phyloP scores from a whole-genome alignment of 2,329 filamentous ascomycete genomes.

The Arthroderma sp. region DNA sequence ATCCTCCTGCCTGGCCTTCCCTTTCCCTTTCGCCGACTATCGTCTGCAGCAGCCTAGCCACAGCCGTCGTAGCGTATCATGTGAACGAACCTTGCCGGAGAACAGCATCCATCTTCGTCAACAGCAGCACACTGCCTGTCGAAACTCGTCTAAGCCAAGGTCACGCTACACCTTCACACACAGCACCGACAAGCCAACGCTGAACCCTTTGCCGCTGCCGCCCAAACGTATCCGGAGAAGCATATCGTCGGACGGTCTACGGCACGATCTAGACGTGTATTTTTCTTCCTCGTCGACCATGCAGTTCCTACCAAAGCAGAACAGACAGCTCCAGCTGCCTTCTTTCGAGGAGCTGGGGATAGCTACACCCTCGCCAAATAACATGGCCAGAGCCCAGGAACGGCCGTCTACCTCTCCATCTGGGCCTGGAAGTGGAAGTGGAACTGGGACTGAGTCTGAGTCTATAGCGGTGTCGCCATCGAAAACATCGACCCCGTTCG shows the following conservation, averaged over 20 bases:
- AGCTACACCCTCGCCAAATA: constrained; percentile 27
- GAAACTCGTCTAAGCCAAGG: neutral
- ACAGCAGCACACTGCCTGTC: neutral
- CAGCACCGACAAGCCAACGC: neutral
- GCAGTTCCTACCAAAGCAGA: constrained; percentile 27
- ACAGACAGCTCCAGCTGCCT: constrained; percentile 37
- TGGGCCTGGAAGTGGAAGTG: neutral
- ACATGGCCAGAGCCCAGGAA: neutral
- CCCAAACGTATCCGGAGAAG: constrained; percentile 10
- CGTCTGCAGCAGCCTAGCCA: constrained; percentile 1
- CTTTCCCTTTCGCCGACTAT: neutral
- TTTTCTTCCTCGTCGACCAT: constrained; percentile 25
- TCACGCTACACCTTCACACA: neutral
- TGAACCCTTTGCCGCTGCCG: neutral
- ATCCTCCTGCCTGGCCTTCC: neutral
- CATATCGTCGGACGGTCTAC: constrained; percentile 7
- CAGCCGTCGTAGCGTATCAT: constrained; percentile 10
- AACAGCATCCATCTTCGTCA: constrained; percentile 4
- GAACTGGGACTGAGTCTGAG: too few species aligned
- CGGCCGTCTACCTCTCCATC: neutral
- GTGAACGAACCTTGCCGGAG: constrained; percentile 7
- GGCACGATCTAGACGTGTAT: constrained; percentile 3
- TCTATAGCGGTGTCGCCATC: neutral
- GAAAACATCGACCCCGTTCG: neutral
- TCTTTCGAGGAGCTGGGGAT: constrained; percentile 44